Percentiles rank a stretch among this genome's conserved stretches.
Conservation (phyloP, 2,329 filamentous ascomycete species). For the Aspergillus sp. region DNA sequence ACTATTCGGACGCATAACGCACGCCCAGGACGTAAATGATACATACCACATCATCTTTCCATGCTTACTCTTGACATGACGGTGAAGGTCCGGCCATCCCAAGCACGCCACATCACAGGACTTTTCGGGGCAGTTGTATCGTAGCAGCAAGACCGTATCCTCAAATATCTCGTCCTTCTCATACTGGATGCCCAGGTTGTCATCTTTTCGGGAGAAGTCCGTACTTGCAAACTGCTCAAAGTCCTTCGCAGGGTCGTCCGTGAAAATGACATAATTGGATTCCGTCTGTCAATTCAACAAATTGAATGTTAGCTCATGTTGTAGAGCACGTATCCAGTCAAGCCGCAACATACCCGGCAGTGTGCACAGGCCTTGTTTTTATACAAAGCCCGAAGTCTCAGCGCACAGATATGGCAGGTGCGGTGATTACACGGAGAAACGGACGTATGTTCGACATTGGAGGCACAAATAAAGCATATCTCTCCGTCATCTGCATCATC, state of each 20-base stretch:
- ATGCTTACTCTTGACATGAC: slow-evolving; percentile 74
- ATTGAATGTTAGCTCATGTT: slow-evolving; percentile 6
- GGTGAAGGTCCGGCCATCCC: slow-evolving; percentile 68
- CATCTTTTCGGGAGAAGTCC: slow-evolving; percentile 71
- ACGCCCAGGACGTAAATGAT: background rate
- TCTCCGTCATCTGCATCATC: slow-evolving; percentile 59
- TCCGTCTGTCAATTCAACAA: slow-evolving; percentile 28
- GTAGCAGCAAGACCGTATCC: slow-evolving; percentile 76
- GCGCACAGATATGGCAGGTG: slow-evolving; percentile 90
- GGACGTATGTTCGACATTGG: slow-evolving; percentile 75
- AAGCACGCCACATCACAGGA: slow-evolving; percentile 79
- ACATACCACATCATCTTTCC: slow-evolving; percentile 72
- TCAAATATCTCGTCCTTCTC: slow-evolving; percentile 82
- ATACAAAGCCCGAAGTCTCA: slow-evolving; percentile 86
- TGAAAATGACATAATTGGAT: slow-evolving; percentile 72
- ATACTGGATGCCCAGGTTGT: slow-evolving; percentile 85
- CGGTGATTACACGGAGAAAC: slow-evolving; percentile 92
- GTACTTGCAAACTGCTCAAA: slow-evolving; percentile 71
- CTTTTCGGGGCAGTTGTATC: slow-evolving; percentile 88
- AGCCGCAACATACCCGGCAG: slow-evolving; percentile 60
- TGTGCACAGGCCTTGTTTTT: slow-evolving; percentile 97
- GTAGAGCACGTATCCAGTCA: no score
- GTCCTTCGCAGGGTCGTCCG: slow-evolving; percentile 69
- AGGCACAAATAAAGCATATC: slow-evolving; percentile 96
- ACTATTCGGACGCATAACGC: background rate